These are phyloP conservation scores for Agrocybe praecox DNA, from an alignment of 768 basidiomycete species.

Conservation along the genomic window DNA sequence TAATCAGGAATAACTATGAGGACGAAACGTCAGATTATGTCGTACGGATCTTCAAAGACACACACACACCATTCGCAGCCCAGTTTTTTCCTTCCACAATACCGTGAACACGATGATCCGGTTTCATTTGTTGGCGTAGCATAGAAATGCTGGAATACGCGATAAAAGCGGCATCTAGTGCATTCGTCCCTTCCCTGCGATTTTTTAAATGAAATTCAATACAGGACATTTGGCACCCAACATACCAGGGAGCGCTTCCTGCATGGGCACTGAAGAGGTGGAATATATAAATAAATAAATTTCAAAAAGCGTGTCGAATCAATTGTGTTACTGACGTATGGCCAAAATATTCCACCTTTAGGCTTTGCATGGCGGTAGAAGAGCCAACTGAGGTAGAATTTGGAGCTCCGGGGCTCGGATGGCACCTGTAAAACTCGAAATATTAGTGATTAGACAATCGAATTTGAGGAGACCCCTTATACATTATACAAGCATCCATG, in stretches of 20 bases:
- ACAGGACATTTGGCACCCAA: not conserved
- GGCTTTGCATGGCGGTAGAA: conserved; percentile 63
- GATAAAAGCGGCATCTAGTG: conserved; percentile 85
- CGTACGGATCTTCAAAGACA: not conserved
- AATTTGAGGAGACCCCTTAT: conserved; percentile 3
- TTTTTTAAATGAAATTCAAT: not conserved
- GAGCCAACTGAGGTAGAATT: conserved; percentile 53
- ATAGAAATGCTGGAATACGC: conserved; percentile 80
- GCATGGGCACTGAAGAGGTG: conserved; percentile 69
- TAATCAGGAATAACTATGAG: conserved; percentile 81
- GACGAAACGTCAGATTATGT: conserved; percentile 2
- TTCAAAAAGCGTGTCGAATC: not conserved
- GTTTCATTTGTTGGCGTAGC: conserved; percentile 86
- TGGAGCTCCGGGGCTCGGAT: conserved; percentile 61
- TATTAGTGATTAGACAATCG: not conserved
- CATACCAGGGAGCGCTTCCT: conserved; percentile 74
- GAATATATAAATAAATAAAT: conserved; percentile 1
- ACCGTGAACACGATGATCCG: conserved; percentile 79
- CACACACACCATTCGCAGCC: conserved; percentile 62
- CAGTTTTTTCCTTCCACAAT: conserved; percentile 71
- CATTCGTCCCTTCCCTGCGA: conserved; percentile 77
- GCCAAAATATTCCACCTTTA: conserved; percentile 75
- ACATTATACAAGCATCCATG: conserved; percentile 86
- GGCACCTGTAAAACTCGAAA: conserved; percentile 54
- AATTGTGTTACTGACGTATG: conserved; percentile 53